Percentiles rank a stretch among this genome's conserved stretches.
phyloP scores from a whole-genome alignment of 768 basidiomycete genomes.

The Serendipita sp. region DNA sequence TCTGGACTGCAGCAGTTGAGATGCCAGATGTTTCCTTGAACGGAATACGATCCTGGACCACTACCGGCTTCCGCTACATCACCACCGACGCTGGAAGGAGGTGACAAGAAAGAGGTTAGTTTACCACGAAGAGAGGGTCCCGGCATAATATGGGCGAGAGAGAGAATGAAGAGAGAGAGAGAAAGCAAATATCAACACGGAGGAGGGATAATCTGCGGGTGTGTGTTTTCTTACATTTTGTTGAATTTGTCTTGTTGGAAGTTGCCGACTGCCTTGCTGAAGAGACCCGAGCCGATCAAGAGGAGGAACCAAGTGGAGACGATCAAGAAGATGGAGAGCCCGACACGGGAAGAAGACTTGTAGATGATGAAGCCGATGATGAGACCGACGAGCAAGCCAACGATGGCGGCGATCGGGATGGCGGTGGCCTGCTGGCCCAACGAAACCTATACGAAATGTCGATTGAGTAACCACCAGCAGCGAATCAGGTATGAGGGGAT shows the following conservation, averaged over 20 bases:
- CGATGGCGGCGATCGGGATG: slow-evolving; percentile 82
- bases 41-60: slow-evolving; percentile 75
- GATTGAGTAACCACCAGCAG: no score
- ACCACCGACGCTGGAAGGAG: slow-evolving; percentile 30
- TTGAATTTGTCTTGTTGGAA: slow-evolving; percentile 61
- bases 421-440: slow-evolving; percentile 66
- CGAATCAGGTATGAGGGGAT: no score
- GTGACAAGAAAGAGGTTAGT: slow-evolving; percentile 10
- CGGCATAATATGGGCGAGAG: no score
- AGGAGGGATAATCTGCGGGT: no score
- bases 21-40: slow-evolving; percentile 72
- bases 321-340: slow-evolving; percentile 74
- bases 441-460: slow-evolving; percentile 33
- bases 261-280: slow-evolving; percentile 58
- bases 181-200: no score
- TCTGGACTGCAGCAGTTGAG: slow-evolving; percentile 64
- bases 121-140: no score
- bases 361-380: slow-evolving; percentile 65
- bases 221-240: slow-evolving; percentile 28
- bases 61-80: slow-evolving; percentile 28
- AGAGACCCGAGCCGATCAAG: slow-evolving; percentile 87
- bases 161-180: no score
- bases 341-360: slow-evolving; percentile 56
- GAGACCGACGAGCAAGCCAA: slow-evolving; percentile 66
- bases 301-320: slow-evolving; percentile 84